Evolutionary conservation across 495 filamentous ascomycete species (phyloP), one percentile per base, ranked within the genome.

Genomic region (Trichoderma orchidacearum): DNA sequence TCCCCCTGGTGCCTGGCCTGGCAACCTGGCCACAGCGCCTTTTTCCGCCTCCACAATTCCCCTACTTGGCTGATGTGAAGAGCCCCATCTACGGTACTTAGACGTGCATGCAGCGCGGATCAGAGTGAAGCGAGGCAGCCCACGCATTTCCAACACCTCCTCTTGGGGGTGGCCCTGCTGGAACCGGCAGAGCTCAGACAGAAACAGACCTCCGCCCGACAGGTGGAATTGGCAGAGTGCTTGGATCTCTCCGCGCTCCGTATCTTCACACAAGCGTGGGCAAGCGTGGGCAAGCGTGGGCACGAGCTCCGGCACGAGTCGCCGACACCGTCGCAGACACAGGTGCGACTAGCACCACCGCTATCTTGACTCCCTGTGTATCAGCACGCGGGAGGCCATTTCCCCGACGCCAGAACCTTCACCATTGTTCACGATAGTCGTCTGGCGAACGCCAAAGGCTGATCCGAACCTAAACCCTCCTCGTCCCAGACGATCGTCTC

Each of bases 101-200:
- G 41, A 48, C 41, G 41, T 48, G 41, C 41, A 48, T 48, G 41
- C 41, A 48, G 41, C 41, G 41, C 41, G 41, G 41, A 48, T 48
- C 41, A 25, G 41, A 23, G 41, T 48, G 41, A 48, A 48, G 41
- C 41, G 41, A 48, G 27, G 41, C 41, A 48, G 41, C n/a, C n/a
- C n/a, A n/a, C n/a, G 36, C 36, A 45, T 45, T 45, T 8, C 36
- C 36, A 45, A 45, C 36, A 17, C 15, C n/a, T n/a, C n/a, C n/a
- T n/a, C n/a, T n/a, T n/a, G n/a, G n/a, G n/a, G n/a, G n/a, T n/a
- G n/a, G n/a, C n/a, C n/a, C n/a, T n/a, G n/a, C n/a, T n/a, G 36
- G 36, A 8, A 36, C 18, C 21, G 41, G 41, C 21, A 25, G 41
- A 48, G 41, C 41, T 27, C 41, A 48, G 41, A 48, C 41, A 48